Evolutionary conservation across 768 basidiomycete genomes (phyloP).

Genomic region (Pleurotus sapidus): DNA sequence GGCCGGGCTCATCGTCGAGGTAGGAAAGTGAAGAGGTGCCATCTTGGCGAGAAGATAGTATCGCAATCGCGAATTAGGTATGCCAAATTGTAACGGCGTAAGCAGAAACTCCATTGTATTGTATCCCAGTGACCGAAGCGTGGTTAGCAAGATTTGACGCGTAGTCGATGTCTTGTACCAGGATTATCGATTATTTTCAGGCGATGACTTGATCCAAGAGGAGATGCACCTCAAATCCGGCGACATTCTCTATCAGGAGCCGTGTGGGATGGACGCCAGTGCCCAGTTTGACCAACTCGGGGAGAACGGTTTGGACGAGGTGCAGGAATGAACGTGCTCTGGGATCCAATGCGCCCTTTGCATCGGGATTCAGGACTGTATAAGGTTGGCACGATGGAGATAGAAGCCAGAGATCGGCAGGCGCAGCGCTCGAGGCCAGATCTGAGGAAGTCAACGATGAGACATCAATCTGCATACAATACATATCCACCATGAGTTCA

Average conservation of each 20-base stretch:
- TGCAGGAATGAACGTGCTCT: slow-evolving; percentile 76
- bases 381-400: slow-evolving; percentile 87
- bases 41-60: slow-evolving; percentile 77
- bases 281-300: slow-evolving; percentile 39
- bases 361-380: slow-evolving; percentile 71
- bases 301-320: slow-evolving; percentile 61
- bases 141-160: slow-evolving; percentile 49
- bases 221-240: slow-evolving; percentile 69
- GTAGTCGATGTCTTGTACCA: slow-evolving; percentile 59
- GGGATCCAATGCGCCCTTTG: slow-evolving; percentile 70
- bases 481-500: too few relatives aligned
- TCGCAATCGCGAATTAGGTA: slow-evolving; percentile 79
- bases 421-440: slow-evolving; percentile 32
- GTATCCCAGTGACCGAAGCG: slow-evolving; percentile 56
- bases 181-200: slow-evolving; percentile 8
- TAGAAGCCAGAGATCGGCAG: slow-evolving; percentile 71
- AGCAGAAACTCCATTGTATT: slow-evolving; percentile 57
- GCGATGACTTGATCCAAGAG: background rate
- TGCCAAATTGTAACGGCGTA: slow-evolving; percentile 74
- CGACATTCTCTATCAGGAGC: slow-evolving; percentile 78
- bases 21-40: slow-evolving; percentile 34
- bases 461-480: slow-evolving; percentile 51
- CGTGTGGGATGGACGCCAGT: slow-evolving; percentile 47
- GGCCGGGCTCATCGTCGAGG: slow-evolving; percentile 12
- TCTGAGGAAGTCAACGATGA: slow-evolving; percentile 45